Conservation (phyloP, 495 filamentous ascomycete genomes). For the Podospora pseudopauciseta region DNA sequence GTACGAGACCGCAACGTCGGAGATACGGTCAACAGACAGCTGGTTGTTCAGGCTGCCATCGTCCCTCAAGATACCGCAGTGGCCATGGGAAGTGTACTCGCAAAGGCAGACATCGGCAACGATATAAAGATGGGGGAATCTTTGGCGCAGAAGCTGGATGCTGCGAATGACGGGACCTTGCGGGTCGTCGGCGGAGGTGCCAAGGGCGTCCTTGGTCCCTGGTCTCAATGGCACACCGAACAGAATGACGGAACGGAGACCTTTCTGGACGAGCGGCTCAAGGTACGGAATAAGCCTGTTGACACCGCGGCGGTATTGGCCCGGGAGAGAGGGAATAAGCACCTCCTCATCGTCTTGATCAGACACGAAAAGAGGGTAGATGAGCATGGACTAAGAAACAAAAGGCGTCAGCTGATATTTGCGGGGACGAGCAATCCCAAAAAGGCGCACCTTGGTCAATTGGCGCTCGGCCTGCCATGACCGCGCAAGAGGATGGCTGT, state of each 20-base stretch:
- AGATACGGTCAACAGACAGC: conserved; percentile 87
- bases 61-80: conserved; percentile 91
- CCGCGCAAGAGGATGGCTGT: conserved; percentile 84
- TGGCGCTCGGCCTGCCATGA: conserved; percentile 96
- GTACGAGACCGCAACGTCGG: conserved; percentile 88
- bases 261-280: conserved; percentile 78
- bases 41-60: conserved; percentile 91
- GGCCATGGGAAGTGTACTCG: conserved; percentile 98
- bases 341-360: conserved; percentile 90
- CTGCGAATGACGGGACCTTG: conserved; percentile 83
- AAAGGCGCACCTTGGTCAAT: conserved; percentile 76
- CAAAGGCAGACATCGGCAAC: conserved; percentile 92
- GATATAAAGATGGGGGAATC: conserved; percentile 86
- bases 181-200: conserved; percentile 91
- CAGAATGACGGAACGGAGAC: conserved; percentile 85
- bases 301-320: conserved; percentile 80
- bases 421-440: background rate
- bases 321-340: conserved; percentile 82
- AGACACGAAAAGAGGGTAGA: conserved; percentile 94
- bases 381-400: conserved; percentile 78
- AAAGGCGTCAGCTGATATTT: conserved; percentile 15
- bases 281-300: conserved; percentile 84
- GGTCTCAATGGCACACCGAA: conserved; percentile 87
- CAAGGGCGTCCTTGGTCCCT: conserved; percentile 81
- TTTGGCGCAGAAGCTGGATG: conserved; percentile 74